phyloP scores from a whole-genome alignment of 2,329 filamentous ascomycete species.

The Cladophialophora carrionii region DNA sequence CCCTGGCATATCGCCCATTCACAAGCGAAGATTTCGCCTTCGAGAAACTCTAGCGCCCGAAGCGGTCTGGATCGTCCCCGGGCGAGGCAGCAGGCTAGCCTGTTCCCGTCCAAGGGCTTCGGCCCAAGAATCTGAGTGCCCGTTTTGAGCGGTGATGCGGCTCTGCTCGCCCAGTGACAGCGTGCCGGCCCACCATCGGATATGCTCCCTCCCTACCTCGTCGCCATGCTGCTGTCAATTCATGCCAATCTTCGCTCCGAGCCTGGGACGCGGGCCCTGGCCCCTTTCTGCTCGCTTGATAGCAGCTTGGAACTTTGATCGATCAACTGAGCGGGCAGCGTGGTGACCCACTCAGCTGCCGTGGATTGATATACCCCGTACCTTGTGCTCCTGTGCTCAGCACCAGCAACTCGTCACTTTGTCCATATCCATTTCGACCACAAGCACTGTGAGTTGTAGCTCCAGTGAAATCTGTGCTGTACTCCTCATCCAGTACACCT shows the following conservation, averaged over 20 bases:
- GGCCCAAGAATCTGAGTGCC: not conserved
- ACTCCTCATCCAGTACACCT: not conserved
- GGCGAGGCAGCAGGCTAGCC: not conserved
- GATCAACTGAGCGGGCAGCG: slow-evolving; percentile 1
- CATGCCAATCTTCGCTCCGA: not conserved
- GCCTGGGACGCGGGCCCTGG: not conserved
- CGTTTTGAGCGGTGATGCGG: slow-evolving; percentile 11
- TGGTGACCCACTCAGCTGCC: slow-evolving; percentile 17
- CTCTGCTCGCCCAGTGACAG: slow-evolving; percentile 8
- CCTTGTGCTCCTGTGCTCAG: not conserved
- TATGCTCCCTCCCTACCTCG: not conserved
- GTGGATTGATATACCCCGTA: slow-evolving; percentile 15
- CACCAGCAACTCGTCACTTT: not conserved
- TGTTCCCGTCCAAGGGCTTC: not conserved
- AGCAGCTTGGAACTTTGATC: slow-evolving; percentile 17
- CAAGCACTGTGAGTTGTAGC: not conserved
- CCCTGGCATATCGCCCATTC: slow-evolving; percentile 6
- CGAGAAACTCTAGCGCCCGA: not conserved
- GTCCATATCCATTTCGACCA: not conserved
- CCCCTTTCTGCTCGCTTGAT: slow-evolving; percentile 21
- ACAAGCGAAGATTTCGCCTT: not conserved
- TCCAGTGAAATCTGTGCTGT: not conserved
- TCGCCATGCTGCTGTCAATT: not conserved
- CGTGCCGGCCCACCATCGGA: not conserved
- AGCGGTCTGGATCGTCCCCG: not conserved